Percentiles rank a stretch among this genome's conserved stretches.
phyloP scores from a whole-genome alignment of 208 protist genomes.

The Balamuthia mandrillaris region DNA sequence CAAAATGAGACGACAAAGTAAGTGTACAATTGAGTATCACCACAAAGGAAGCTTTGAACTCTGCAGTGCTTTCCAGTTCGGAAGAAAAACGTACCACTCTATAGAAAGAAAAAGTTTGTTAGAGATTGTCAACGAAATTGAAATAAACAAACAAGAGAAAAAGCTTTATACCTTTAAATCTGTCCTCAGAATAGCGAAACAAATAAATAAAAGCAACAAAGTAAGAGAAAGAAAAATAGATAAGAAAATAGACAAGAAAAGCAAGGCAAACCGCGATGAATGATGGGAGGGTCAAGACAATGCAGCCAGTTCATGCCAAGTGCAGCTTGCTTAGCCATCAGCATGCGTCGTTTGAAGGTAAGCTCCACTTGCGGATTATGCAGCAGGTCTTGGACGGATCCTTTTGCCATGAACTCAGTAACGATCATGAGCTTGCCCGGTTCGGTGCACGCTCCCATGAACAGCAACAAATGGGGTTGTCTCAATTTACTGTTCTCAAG shows the following conservation, averaged over 20 bases:
- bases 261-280: neutral
- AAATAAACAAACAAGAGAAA: too few relatives aligned
- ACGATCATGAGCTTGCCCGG: slow-evolving; percentile 6
- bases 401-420: slow-evolving; percentile 1
- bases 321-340: slow-evolving; percentile 33
- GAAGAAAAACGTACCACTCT: too few relatives aligned
- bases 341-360: slow-evolving; percentile 7
- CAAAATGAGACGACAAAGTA: too few relatives aligned
- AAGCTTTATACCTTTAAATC: too few relatives aligned
- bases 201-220: neutral
- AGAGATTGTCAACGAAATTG: too few relatives aligned
- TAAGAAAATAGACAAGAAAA: neutral
- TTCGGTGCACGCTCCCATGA: slow-evolving; percentile 29
- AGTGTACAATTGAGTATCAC: too few relatives aligned
- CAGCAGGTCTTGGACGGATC: neutral
- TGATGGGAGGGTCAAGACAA: slow-evolving; percentile 8
- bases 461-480: slow-evolving; percentile 8
- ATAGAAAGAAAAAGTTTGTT: too few relatives aligned
- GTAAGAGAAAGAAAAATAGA: neutral
- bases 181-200: too few relatives aligned
- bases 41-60: too few relatives aligned
- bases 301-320: slow-evolving; percentile 30
- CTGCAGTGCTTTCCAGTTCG: too few relatives aligned
- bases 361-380: neutral
- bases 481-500: slow-evolving; percentile 26